Percentiles rank a stretch among this genome's conserved stretches.
Evolutionary conservation across 768 basidiomycete species (phyloP).

Genomic region (Phaeolepiota aurea): DNA sequence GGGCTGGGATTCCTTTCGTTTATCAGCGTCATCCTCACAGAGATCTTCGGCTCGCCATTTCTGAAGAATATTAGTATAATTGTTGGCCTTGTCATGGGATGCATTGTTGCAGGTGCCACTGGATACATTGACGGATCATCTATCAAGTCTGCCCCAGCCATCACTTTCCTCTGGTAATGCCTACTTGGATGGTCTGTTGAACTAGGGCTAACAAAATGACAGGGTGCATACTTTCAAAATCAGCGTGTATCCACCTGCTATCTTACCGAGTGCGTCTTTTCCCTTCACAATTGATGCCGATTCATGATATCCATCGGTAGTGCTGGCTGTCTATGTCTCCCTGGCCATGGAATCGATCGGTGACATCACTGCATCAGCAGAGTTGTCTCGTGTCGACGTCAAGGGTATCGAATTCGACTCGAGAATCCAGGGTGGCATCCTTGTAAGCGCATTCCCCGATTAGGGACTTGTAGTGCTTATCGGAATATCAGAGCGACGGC

Average conservation of each 20-base stretch:
- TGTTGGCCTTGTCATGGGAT: slow-evolving; percentile 66
- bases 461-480: slow-evolving; percentile 38
- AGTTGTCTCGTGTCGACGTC: slow-evolving; percentile 70
- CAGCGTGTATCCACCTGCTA: slow-evolving; percentile 64
- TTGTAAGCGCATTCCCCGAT: slow-evolving; percentile 33
- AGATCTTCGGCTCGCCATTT: slow-evolving; percentile 81
- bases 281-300: slow-evolving; percentile 11
- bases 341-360: slow-evolving; percentile 80
- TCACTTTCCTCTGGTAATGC: slow-evolving; percentile 72
- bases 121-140: slow-evolving; percentile 68
- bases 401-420: slow-evolving; percentile 72
- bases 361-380: slow-evolving; percentile 76
- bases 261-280: slow-evolving; percentile 36
- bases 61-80: slow-evolving; percentile 76
- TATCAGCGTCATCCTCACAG: slow-evolving; percentile 64
- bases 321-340: slow-evolving; percentile 30
- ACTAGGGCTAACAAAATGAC: too few relatives aligned
- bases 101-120: slow-evolving; percentile 71
- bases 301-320: background rate
- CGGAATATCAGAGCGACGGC: slow-evolving; percentile 55
- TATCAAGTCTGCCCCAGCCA: slow-evolving; percentile 61
- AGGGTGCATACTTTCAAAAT: slow-evolving; percentile 71
- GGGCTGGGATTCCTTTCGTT: slow-evolving; percentile 85
- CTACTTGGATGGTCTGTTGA: slow-evolving; percentile 30
- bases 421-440: slow-evolving; percentile 75